Evolutionary conservation across 108 stramenopile genomes (phyloP).

Genomic region (Fragilaria crotonensis): DNA sequence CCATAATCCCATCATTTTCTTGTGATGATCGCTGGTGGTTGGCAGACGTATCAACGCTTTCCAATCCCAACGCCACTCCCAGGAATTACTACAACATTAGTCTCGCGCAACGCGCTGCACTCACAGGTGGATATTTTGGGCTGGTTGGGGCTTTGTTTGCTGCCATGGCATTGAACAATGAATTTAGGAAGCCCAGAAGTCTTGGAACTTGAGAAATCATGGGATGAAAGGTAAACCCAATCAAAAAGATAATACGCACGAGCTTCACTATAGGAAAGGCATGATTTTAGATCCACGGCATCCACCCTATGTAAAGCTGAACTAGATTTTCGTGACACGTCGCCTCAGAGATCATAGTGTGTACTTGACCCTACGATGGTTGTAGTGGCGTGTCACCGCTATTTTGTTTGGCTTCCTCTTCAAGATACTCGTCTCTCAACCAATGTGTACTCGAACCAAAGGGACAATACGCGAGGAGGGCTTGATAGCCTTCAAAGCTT

Average conservation of each 20-base stretch:
- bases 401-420: background rate
- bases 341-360: constrained; percentile 82
- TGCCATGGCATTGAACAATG: constrained; percentile 76
- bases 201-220: constrained; percentile 29
- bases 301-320: constrained; percentile 86
- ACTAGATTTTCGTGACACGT: constrained; percentile 79
- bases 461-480: constrained; percentile 75
- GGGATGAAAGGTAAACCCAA: constrained; percentile 4
- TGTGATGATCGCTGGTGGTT: constrained; percentile 75
- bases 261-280: no score
- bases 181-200: constrained; percentile 68
- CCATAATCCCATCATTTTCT: constrained; percentile 87
- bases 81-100: constrained; percentile 74
- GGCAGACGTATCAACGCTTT: constrained; percentile 72
- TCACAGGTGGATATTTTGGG: constrained; percentile 74
- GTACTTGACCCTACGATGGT: constrained; percentile 63
- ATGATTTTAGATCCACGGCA: constrained; percentile 84
- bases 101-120: constrained; percentile 22
- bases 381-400: background rate
- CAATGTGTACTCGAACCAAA: constrained; percentile 83
- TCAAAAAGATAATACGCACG: no score
- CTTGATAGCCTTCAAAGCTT: constrained; percentile 60
- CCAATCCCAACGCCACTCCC: constrained; percentile 51
- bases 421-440: constrained; percentile 1
- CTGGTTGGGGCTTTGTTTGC: constrained; percentile 60